Conservation (phyloP, 768 basidiomycete genomes). For the Psilocybe sp. region DNA sequence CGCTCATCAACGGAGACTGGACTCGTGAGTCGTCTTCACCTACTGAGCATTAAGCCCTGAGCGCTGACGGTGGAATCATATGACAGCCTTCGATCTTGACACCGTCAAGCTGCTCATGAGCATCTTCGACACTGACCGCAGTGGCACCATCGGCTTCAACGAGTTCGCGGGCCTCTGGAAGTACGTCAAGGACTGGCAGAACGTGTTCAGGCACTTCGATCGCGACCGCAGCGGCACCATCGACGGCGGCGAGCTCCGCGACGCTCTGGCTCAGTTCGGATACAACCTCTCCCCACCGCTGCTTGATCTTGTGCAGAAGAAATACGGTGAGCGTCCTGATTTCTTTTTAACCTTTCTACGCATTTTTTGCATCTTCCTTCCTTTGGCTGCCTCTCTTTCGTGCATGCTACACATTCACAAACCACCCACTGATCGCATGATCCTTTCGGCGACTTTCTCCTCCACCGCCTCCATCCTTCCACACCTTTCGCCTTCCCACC, state of each 20-base stretch:
- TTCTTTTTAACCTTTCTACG: background rate
- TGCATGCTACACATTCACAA: conserved; percentile 52
- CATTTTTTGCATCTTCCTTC: background rate
- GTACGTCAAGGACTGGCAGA: conserved; percentile 88
- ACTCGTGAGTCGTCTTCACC: conserved; percentile 48
- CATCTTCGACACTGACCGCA: conserved; percentile 77
- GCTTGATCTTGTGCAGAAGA: conserved; percentile 65
- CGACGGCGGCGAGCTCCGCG: conserved; percentile 64
- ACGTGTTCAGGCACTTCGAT: conserved; percentile 81
- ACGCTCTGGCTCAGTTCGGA: conserved; percentile 76
- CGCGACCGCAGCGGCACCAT: conserved; percentile 81
- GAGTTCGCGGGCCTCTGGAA: conserved; percentile 76
- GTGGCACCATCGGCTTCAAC: conserved; percentile 78
- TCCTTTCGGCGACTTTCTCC: too few species aligned
- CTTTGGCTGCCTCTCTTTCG: conserved; percentile 22
- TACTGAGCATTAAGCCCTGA: background rate
- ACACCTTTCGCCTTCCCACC: too few species aligned
- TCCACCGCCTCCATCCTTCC: too few species aligned
- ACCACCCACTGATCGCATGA: conserved; percentile 31
- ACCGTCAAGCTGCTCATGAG: conserved; percentile 84
- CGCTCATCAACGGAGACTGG: conserved; percentile 67
- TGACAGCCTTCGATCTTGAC: conserved; percentile 75
- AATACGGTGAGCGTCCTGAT: conserved; percentile 59
- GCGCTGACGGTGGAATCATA: background rate
- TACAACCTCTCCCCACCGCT: conserved; percentile 70